phyloP scores from a whole-genome alignment of 179 eudicot species.

The Pouteria campechiana region DNA sequence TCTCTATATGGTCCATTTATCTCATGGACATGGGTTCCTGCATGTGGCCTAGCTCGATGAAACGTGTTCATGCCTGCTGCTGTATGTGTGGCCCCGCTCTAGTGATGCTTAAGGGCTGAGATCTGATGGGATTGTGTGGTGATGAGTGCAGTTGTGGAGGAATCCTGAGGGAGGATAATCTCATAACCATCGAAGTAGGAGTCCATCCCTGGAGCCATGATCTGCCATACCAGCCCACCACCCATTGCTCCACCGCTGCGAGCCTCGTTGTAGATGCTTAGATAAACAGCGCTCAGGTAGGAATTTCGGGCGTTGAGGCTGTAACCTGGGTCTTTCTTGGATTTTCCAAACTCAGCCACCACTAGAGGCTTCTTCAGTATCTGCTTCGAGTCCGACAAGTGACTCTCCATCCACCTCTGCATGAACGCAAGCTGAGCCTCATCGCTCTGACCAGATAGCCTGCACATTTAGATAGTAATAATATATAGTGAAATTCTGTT shows the following conservation, averaged over 20 bases:
- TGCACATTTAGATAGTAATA: not conserved
- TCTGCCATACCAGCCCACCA: conserved; percentile 30
- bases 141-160: conserved; percentile 10
- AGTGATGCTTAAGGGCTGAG: not conserved
- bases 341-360: conserved; percentile 19
- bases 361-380: conserved; percentile 23
- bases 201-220: conserved; percentile 20
- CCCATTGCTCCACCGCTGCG: conserved; percentile 11
- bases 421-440: conserved; percentile 17
- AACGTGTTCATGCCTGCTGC: no score
- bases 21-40: no score
- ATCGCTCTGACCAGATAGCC: conserved; percentile 17
- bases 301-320: conserved; percentile 7
- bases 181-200: conserved; percentile 18
- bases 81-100: no score
- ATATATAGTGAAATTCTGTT: not conserved
- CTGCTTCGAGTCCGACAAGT: conserved; percentile 11
- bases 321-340: conserved; percentile 22
- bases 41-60: no score
- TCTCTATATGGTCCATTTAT: no score
- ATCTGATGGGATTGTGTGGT: conserved; percentile 12
- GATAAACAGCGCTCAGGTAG: conserved; percentile 4
- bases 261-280: conserved; percentile 4
- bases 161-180: conserved; percentile 13
- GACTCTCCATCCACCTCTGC: conserved; percentile 17